These are phyloP conservation scores for Angomonas ambiguus DNA, from an alignment of 208 protist genomes.

Conservation along the genomic window DNA sequence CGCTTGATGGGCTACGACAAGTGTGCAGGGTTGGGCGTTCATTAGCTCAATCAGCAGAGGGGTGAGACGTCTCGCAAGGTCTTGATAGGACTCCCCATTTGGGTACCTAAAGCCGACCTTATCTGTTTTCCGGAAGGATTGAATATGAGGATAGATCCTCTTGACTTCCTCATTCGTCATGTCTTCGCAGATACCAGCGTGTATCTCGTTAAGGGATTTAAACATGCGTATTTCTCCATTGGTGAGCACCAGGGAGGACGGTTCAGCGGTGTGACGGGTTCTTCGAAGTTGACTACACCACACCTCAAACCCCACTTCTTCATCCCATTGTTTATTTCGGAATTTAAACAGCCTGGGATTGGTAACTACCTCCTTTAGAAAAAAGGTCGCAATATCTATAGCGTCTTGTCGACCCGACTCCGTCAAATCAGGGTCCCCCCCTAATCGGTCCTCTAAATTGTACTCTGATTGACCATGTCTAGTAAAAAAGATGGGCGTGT, in stretches of 20 bases:
- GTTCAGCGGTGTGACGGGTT: slow-evolving; percentile 59
- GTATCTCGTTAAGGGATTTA: slow-evolving; percentile 82
- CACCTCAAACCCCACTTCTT: slow-evolving; percentile 56
- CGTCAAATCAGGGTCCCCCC: slow-evolving; percentile 74
- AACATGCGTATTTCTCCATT: slow-evolving; percentile 30
- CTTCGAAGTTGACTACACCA: slow-evolving; percentile 76
- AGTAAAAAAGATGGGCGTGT: slow-evolving; percentile 71
- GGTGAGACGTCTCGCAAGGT: slow-evolving; percentile 65
- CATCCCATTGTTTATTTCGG: slow-evolving; percentile 33
- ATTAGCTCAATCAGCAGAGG: slow-evolving; percentile 61
- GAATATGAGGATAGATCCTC: slow-evolving; percentile 56
- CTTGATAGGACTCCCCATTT: slow-evolving; percentile 77
- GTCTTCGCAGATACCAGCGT: slow-evolving; percentile 83
- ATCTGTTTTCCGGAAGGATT: slow-evolving; percentile 55
- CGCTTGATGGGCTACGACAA: slow-evolving; percentile 80
- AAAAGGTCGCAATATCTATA: slow-evolving; percentile 51
- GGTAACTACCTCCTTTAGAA: slow-evolving; percentile 37
- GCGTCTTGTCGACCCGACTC: slow-evolving; percentile 46
- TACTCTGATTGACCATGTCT: slow-evolving; percentile 82
- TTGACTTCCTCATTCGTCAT: slow-evolving; percentile 83
- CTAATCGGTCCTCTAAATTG: slow-evolving; percentile 79
- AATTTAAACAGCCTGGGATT: slow-evolving; percentile 40
- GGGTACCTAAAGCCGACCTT: slow-evolving; percentile 86
- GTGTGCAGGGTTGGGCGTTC: slow-evolving; percentile 41
- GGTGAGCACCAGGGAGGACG: slow-evolving; percentile 41